Base-by-base conservation (phyloP, 257 asterid genomes). In the Schizonepeta tenuifolia region DNA sequence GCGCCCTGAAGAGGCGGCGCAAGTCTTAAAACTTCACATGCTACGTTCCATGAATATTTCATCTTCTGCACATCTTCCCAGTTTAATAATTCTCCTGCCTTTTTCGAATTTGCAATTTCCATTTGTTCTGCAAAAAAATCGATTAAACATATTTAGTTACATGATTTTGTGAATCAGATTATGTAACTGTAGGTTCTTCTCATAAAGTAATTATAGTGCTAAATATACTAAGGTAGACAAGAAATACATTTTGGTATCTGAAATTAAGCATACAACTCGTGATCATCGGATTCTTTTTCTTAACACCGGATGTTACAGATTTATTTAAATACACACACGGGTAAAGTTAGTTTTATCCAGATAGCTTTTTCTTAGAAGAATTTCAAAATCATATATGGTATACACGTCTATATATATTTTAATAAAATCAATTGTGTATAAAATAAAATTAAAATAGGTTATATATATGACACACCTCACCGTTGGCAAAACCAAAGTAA, bases 1-100 rank as follows among this genome's bases (percentile, higher is more conserved):
- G 84, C 88, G 4, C 90, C 90, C 64, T 83, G 88, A 26, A 83
- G 86, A 17, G 90, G 90, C 4, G 90, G 88, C 4, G 86, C 83
- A 5, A 85, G 84, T 2, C 90, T 78, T 3, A 85, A 72, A 4
- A 81, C 90, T 75, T 85, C 90, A 64, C 90, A 85, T 1, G 90
- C 90, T n/a, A 85, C 90, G 14, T 85, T 80, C 89, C 89, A 85
- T 14, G 89, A 85, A 64, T 85, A 85, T 67, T 82, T 85, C 89
- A 85, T 85, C 44, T 82, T 85, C 35, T 82, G 89, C 10, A 82
- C 61, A 69, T 85, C 89, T 1, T 85, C 85, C 90, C 90, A 85
- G 35, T 72, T 85, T 75, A 85, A 57, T n/a, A 69, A 26, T 26
- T 85, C 86, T 9, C 82, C 90, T 0, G 7, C 53, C 28, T 81